A percentile compares a stretch with the other conserved stretches of the same genome.
Conservation (phyloP, 495 filamentous ascomycete species). For the Hypoxylon lenormandii region DNA sequence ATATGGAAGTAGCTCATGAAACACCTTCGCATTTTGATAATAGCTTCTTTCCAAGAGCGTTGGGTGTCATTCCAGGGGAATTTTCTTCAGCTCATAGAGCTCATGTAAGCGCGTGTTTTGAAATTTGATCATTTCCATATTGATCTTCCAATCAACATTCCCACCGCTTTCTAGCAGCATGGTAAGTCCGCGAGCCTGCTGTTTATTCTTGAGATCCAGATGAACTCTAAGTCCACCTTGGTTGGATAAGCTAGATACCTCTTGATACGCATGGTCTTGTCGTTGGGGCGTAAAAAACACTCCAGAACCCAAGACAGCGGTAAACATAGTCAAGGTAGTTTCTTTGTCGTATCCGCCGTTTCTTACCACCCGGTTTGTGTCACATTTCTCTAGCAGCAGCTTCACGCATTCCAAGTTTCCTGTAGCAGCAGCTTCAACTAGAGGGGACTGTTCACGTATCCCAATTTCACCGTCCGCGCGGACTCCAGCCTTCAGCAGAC, state of each 20-base stretch:
- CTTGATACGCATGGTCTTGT: conserved; percentile 27
- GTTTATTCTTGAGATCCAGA: conserved; percentile 7
- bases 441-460: background rate
- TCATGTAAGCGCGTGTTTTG: background rate
- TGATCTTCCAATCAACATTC: conserved; percentile 6
- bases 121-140: background rate
- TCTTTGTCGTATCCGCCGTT: background rate
- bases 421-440: conserved; percentile 26
- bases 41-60: conserved; percentile 28
- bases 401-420: conserved; percentile 20
- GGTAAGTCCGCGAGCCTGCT: conserved; percentile 2
- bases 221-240: background rate
- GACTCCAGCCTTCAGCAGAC: conserved; percentile 21
- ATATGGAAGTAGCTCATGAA: conserved; percentile 8
- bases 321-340: conserved; percentile 1
- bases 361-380: conserved; percentile 16
- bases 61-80: conserved; percentile 6
- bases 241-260: background rate
- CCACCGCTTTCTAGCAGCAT: conserved; percentile 24
- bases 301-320: background rate
- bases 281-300: background rate
- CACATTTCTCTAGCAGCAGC: conserved; percentile 12
- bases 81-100: background rate
- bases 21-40: conserved; percentile 17
- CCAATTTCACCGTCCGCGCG: conserved; percentile 14